Evolutionary conservation across 1,284 basidiomycete genomes (phyloP), one percentile per base, ranked within the genome.

Genomic region (Moesziomyces sp.): DNA sequence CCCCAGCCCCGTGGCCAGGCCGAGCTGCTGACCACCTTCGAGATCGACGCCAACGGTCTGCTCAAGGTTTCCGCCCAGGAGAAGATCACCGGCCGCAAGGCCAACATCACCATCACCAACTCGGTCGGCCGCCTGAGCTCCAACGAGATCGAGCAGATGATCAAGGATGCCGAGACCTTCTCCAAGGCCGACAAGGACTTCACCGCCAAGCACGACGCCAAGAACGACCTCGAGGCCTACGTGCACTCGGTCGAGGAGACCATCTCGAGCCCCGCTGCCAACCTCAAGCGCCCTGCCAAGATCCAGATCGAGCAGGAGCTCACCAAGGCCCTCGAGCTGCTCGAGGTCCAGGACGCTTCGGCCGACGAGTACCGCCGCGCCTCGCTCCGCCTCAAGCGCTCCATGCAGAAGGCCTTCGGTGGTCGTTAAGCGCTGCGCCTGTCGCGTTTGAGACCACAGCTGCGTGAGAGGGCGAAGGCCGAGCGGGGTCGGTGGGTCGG

Each of bases 31-130:
- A 79, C 76, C 72, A 84, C 82, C 52, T 84, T 84, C 46, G 82
- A 84, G 74, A 80, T 84, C 46, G 81, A 83, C 70, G 81, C 82
- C 65, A 82, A 84, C 81, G 82, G 82, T 76, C 75, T 84, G 42
- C 75, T 84, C 60, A 80, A 81, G 74, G 82, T 84, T 33, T 79
- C 80, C 24, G 82, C 82, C 30, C 73, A 76, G 74, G 82, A 84
- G 66, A 79, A 79, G 76, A 77, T 80, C 58, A 82, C 82, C 35
- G 81, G 81, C 64, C 80, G 81, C 68, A 83, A 83, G 75, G 81
- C 81, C 26, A 82, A 82, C 80, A 83, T 84, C 65, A 84, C 82
- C 69, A 84, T 84, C 76, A 82, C 82, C 77, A 83, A 83, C 82
- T 82, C 79, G 59, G 81, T 83, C 50, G 82, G 82, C 53, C 80